Evolutionary conservation across 257 asterid genomes (phyloP).

Genomic region (Perilla frutescens): DNA sequence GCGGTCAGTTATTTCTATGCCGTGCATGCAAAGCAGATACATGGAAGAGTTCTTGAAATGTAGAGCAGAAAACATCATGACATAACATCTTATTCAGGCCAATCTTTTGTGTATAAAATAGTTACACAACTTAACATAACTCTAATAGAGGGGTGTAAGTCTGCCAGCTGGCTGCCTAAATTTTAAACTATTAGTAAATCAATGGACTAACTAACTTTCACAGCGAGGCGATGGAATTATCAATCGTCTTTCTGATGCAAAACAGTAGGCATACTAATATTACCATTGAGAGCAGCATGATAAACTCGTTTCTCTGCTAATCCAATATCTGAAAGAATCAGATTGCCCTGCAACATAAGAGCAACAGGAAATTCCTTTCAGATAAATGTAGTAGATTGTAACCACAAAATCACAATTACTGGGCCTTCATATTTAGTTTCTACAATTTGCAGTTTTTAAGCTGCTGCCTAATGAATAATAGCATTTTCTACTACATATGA

Average conservation of each 20-base stretch:
- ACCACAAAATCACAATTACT: background rate
- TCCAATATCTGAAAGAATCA: constrained; percentile 81
- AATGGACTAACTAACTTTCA: constrained; percentile 37
- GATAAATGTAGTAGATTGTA: constrained; percentile 5
- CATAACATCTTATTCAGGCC: constrained; percentile 35
- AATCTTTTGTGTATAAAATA: constrained; percentile 25
- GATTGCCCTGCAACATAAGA: constrained; percentile 75
- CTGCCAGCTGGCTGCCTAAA: constrained; percentile 39
- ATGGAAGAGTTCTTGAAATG: constrained; percentile 5
- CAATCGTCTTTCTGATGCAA: constrained; percentile 91
- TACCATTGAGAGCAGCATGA: constrained; percentile 96
- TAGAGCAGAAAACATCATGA: constrained; percentile 30
- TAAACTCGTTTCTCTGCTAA: constrained; percentile 96
- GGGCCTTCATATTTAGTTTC: background rate
- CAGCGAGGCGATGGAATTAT: constrained; percentile 60
- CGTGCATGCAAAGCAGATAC: constrained; percentile 22
- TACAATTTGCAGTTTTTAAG: constrained; percentile 23
- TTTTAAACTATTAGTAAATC: constrained; percentile 37
- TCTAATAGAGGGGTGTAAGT: constrained; percentile 33
- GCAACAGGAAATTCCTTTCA: background rate
- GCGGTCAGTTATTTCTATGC: constrained; percentile 3
- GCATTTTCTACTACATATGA: background rate
- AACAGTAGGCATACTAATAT: constrained; percentile 73
- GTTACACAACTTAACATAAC: constrained; percentile 45
- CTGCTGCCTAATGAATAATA: constrained; percentile 3